Percentiles rank a stretch among this genome's conserved stretches.
These are phyloP conservation scores for Tinospora cordifolia DNA, from an alignment of 164 flowering plant species.

Conservation along the genomic window DNA sequence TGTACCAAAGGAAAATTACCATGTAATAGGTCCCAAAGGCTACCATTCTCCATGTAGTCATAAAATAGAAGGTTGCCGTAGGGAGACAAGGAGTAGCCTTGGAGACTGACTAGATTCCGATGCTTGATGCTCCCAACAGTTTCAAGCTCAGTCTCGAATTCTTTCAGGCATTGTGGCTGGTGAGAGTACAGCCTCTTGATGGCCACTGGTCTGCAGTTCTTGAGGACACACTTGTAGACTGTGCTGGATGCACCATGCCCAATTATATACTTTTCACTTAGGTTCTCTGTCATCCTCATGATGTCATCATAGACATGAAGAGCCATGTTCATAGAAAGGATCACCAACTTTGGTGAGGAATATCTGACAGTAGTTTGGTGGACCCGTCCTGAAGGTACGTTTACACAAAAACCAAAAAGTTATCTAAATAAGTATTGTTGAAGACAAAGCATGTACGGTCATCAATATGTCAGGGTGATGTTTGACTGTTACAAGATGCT, in stretches of 20 bases:
- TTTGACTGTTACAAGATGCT: too few species aligned
- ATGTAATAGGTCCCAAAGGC: slow-evolving; percentile 96
- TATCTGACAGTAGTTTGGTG: slow-evolving; percentile 37
- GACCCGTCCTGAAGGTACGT: not conserved
- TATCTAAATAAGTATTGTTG: too few species aligned
- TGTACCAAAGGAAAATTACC: slow-evolving; percentile 35
- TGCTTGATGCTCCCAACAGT: slow-evolving; percentile 94
- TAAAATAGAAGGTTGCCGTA: slow-evolving; percentile 88
- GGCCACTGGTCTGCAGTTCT: slow-evolving; percentile 92
- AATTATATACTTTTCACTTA: slow-evolving; percentile 87
- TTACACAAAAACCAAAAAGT: too few species aligned
- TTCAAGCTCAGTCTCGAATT: slow-evolving; percentile 91
- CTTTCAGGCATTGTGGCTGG: slow-evolving; percentile 68
- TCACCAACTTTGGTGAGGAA: slow-evolving; percentile 83
- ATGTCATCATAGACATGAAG: slow-evolving; percentile 95
- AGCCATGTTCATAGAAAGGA: slow-evolving; percentile 97
- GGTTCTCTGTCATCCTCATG: slow-evolving; percentile 98
- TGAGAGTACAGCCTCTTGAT: slow-evolving; percentile 83
- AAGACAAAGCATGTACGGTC: too few species aligned
- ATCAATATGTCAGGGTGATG: too few species aligned
- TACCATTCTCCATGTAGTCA: slow-evolving; percentile 98
- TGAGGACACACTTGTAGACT: slow-evolving; percentile 89
- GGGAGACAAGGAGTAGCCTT: slow-evolving; percentile 84
- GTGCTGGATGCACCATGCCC: slow-evolving; percentile 98
- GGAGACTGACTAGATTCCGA: slow-evolving; percentile 86